phyloP scores from a whole-genome alignment of 306 rosid species.

The Casuarina glauca region DNA sequence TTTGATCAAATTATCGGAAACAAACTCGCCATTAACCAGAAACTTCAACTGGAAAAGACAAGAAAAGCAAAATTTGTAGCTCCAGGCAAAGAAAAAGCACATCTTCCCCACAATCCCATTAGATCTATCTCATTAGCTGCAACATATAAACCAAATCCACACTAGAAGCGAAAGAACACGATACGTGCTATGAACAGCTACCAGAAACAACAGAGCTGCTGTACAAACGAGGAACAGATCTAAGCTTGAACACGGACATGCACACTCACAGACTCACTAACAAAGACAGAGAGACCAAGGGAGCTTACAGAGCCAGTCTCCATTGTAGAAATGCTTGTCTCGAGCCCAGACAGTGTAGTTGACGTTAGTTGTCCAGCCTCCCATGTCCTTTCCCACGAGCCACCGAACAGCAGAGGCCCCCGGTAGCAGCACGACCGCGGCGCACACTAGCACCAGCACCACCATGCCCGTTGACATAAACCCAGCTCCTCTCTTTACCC shows the following conservation, averaged over 20 bases:
- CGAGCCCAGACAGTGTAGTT: slow-evolving; percentile 81
- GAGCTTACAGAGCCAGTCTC: slow-evolving; percentile 88
- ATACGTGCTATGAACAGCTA: not conserved
- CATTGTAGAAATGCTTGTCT: slow-evolving; percentile 77
- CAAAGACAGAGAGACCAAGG: not conserved
- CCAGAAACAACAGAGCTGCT: not conserved
- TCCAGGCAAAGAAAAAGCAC: not conserved
- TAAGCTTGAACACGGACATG: slow-evolving; percentile 6
- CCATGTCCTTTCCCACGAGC: slow-evolving; percentile 61
- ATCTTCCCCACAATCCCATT: slow-evolving; percentile 10
- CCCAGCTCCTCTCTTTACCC: slow-evolving; percentile 27
- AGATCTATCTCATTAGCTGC: slow-evolving; percentile 41
- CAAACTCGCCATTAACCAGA: not conserved
- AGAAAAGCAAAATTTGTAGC: not conserved
- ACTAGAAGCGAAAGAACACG: slow-evolving; percentile 2
- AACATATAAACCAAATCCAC: slow-evolving; percentile 5
- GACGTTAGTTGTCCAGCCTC: slow-evolving; percentile 61
- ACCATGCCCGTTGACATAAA: slow-evolving; percentile 31
- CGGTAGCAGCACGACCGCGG: slow-evolving; percentile 43
- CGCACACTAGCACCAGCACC: slow-evolving; percentile 33
- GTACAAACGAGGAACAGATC: slow-evolving; percentile 14
- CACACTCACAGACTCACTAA: not conserved
- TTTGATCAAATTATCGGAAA: not conserved
- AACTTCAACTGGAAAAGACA: not conserved
- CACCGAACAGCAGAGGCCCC: slow-evolving; percentile 59